Evolutionary conservation across 768 basidiomycete genomes (phyloP), one percentile per base, ranked within the genome.

Genomic region (Lactifluus hygrophoroides): DNA sequence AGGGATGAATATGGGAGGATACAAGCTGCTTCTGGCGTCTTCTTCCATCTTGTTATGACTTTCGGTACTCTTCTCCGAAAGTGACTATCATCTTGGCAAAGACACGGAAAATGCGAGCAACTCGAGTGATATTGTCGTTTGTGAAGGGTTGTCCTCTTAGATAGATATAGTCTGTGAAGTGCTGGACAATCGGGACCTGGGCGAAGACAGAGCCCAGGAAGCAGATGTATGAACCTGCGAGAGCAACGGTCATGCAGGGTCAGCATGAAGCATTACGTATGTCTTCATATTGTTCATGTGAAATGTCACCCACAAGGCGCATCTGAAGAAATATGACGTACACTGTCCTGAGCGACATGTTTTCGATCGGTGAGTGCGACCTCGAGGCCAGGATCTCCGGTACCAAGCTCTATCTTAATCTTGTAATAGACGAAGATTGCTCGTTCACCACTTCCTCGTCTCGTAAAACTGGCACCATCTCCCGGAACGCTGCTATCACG

Each of bases 121-220:
- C 9, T 2, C 19, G 19, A 13, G 13, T 3, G 44, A 43, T n/a
- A 13, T 35, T 32, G 10, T 8, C 46, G 14, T 34, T 34, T 27
- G 13, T 38, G 11, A 34, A 23, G 3, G 54, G 44, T 9, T 30
- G 23, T 30, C 21, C 40, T 4, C 54, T 28, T 5, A 56, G 28
- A 37, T 56, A 45, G 1, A 60, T 52, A 34, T 60, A 60, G 23
- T 58, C 64, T 4, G 64, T 57, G 16, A 64, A 46, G 32, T 43
- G 44, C 32, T 64, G 54, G 28, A 54, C 51, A 13, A 65, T 52
- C 40, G 56, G 45, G 5, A 28, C 27, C 25, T 51, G 51, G 2
- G 60, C 28, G n/a, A 65, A 38, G 6, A 65, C 60, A 11, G 23
- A 54, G 25, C 64, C 64, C 5, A 44, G 23, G 35, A 65, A 45